Base-by-base conservation (phyloP, 2,329 filamentous ascomycete genomes). In the Aspergillus alliaceus region DNA sequence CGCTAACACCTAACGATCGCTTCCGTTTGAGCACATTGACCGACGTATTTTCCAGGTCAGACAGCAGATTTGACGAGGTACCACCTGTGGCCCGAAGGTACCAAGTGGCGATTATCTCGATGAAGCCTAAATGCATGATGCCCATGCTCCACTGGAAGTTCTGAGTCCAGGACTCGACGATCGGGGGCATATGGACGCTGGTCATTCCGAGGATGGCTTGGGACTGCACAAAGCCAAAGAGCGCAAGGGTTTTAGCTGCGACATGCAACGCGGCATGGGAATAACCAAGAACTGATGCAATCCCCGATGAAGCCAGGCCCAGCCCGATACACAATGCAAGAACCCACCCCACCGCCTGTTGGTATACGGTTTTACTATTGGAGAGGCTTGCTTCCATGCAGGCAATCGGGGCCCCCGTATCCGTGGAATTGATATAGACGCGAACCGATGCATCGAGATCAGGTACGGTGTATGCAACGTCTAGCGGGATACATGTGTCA, bases 91-190 rank as follows among this genome's bases (percentile, higher is more conserved):
- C 85, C 59, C 93, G 89, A 77, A 96, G 93, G 72, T 97, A 97
- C 93, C 93, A 97, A 29, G 91, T 96, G 59, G 90, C 90, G 69
- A 96, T 90, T 47, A 81, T 82, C 78, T 97, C 91, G 78, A 96
- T 84, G 73, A 96, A 96, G n/a, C 80, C 81, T 32, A 96, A 83
- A 50, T 85, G 84, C 67, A 97, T 96, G 67, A 97, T 91, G 65
- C 93, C 93, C 90, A 97, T 95, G 69, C 89, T 95, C 93, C 93
- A 97, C 72, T 96, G 90, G 78, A 97, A 96, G 76, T 97, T 93
- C 78, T 96, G 93, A 2, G 92, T 96, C 93, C 93, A 97, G 0
- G 92, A 84, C 68, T 90, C 84, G 52, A 96, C 93, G 59, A 96
- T 90, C 0, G 93, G 93, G 6, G 93, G 93, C 52, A 96, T 83